These are phyloP conservation scores for Ganoderma lingzhi DNA, from an alignment of 1,284 basidiomycete genomes.

Conservation along the genomic window DNA sequence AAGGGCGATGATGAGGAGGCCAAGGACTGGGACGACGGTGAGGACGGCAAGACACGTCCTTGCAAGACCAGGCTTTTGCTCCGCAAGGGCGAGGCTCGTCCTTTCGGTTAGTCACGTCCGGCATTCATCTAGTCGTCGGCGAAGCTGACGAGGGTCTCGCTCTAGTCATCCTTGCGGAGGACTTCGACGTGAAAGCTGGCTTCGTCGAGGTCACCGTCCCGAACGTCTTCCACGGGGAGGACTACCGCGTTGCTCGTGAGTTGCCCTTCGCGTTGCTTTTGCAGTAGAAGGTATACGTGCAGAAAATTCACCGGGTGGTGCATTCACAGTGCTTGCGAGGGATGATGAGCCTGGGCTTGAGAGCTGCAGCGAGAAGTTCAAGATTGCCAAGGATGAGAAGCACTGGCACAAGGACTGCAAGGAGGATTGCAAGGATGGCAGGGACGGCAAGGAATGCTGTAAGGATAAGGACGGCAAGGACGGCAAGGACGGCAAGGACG, in stretches of 20 bases:
- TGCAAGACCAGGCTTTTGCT: not conserved
- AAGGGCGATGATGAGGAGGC: not conserved
- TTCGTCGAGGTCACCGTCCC: not conserved
- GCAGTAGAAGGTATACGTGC: not conserved
- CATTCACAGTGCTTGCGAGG: not conserved
- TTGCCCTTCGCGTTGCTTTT: not conserved
- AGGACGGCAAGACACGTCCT: not conserved
- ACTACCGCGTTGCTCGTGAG: not conserved
- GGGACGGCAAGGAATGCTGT: not conserved
- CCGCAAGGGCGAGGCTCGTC: not conserved
- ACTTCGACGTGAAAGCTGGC: not conserved
- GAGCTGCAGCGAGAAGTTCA: constrained; percentile 5
- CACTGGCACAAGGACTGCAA: not conserved
- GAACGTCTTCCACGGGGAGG: not conserved
- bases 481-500: no score
- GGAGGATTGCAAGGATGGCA: not conserved
- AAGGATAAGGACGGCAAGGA: no score
- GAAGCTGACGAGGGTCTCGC: not conserved
- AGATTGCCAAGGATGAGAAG: not conserved
- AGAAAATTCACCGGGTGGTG: not conserved
- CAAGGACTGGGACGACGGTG: not conserved
- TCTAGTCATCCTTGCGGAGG: constrained; percentile 1
- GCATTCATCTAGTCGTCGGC: no score
- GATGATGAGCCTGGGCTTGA: not conserved
- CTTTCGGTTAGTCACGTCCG: not conserved